Percentiles rank a stretch among this genome's conserved stretches.
phyloP scores from a whole-genome alignment of 83 land plant species.

The Diphasiastrum complanatum region DNA sequence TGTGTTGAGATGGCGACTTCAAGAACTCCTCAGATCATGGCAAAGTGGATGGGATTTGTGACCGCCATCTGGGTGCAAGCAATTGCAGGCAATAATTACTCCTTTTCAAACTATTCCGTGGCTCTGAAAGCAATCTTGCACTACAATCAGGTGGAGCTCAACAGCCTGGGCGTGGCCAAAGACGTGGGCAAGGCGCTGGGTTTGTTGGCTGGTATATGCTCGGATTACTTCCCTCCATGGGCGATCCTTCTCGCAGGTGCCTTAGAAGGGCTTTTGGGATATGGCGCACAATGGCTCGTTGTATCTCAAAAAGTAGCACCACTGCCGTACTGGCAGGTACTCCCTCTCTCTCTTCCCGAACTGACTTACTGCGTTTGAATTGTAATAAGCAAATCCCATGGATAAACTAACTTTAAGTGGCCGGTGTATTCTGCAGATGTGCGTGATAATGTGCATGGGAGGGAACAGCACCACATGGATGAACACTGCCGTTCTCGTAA shows the following conservation, averaged over 20 bases:
- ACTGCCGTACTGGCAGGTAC: slow-evolving; percentile 82
- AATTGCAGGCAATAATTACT: slow-evolving; percentile 94
- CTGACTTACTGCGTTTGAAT: slow-evolving; percentile 5
- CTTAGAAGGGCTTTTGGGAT: slow-evolving; percentile 70
- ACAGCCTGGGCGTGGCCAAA: slow-evolving; percentile 80
- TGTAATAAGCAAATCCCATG: background rate
- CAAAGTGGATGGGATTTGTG: slow-evolving; percentile 85
- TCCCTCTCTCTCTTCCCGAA: slow-evolving; percentile 10
- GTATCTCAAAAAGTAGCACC: slow-evolving; percentile 50
- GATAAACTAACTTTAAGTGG: no score
- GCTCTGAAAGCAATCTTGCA: slow-evolving; percentile 68
- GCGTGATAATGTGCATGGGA: slow-evolving; percentile 65
- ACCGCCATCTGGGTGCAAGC: slow-evolving; percentile 94
- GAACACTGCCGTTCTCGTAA: slow-evolving; percentile 80
- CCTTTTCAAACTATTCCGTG: slow-evolving; percentile 85
- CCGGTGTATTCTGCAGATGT: slow-evolving; percentile 51
- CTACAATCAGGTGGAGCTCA: slow-evolving; percentile 78
- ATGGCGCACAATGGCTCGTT: slow-evolving; percentile 88
- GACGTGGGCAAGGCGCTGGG: slow-evolving; percentile 97
- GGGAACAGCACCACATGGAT: slow-evolving; percentile 91
- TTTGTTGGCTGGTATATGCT: slow-evolving; percentile 73
- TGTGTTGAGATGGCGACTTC: no score
- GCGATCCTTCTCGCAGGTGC: slow-evolving; percentile 70
- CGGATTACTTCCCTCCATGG: slow-evolving; percentile 63
- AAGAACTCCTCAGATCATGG: no score